phyloP scores from a whole-genome alignment of 345 rosid genomes.

The Brassica rapa region DNA sequence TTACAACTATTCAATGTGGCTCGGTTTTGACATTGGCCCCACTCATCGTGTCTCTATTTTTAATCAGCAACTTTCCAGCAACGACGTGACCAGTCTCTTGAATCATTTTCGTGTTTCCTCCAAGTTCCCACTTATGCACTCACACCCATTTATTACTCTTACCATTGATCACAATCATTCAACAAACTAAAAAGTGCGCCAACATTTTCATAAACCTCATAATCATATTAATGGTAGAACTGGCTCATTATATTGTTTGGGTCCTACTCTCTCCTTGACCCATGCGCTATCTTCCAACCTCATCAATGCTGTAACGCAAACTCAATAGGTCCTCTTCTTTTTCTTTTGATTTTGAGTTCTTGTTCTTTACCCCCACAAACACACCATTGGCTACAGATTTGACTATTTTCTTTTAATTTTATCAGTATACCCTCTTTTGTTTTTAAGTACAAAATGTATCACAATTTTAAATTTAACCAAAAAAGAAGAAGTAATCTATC shows the following conservation, averaged over 20 bases:
- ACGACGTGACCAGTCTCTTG: constrained; percentile 23
- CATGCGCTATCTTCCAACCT: constrained; percentile 37
- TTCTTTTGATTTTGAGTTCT: background rate
- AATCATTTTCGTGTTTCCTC: constrained; percentile 21
- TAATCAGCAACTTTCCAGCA: constrained; percentile 27
- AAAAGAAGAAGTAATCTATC: background rate
- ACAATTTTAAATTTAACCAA: background rate
- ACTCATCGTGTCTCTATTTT: constrained; percentile 20
- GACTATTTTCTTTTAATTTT: background rate
- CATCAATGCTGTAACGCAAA: constrained; percentile 40
- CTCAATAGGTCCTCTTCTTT: background rate
- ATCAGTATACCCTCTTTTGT: constrained; percentile 11
- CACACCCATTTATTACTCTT: constrained; percentile 4
- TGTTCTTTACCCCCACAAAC: constrained; percentile 20
- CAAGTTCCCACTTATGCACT: constrained; percentile 32
- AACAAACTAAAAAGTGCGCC: constrained; percentile 2
- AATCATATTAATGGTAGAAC: background rate
- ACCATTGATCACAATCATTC: constrained; percentile 9
- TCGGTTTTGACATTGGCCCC: constrained; percentile 26
- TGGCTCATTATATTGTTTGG: background rate
- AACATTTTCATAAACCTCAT: constrained; percentile 11
- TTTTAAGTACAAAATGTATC: constrained; percentile 24
- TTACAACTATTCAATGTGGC: constrained; percentile 7
- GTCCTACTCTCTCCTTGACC: constrained; percentile 27
- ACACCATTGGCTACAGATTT: constrained; percentile 27